A percentile compares a stretch with the other conserved stretches of the same genome.
These are phyloP conservation scores for Escallonia rubra DNA, from an alignment of 129 eudicot species.

Conservation along the genomic window DNA sequence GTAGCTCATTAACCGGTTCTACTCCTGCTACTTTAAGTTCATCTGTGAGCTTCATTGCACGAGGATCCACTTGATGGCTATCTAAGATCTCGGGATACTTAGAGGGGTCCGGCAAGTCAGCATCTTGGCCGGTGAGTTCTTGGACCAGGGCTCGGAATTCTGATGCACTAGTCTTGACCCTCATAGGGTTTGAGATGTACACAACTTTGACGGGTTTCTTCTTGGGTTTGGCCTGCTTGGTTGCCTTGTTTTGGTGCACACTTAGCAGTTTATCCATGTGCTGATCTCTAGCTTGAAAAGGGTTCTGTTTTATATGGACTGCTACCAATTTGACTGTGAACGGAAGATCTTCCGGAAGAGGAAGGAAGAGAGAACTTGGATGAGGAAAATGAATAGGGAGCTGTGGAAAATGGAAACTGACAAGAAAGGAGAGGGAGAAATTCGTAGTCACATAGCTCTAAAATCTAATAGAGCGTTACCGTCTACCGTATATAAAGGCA, in stretches of 20 bases:
- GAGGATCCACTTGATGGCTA: background rate
- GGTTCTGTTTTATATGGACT: too few relatives aligned
- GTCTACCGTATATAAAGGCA: too few relatives aligned
- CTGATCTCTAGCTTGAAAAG: too few relatives aligned
- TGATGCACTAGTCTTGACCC: slow-evolving; percentile 62
- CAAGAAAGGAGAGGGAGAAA: background rate
- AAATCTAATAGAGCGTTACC: too few relatives aligned
- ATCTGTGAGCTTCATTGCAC: background rate
- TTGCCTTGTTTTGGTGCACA: slow-evolving; percentile 12
- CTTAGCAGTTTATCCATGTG: slow-evolving; percentile 42
- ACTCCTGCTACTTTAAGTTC: background rate
- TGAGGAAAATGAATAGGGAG: background rate
- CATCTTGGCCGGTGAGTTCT: slow-evolving; percentile 58
- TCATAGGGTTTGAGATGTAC: slow-evolving; percentile 76
- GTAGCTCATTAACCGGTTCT: background rate
- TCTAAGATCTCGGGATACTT: background rate
- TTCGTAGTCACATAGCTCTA: too few relatives aligned
- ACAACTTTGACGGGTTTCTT: slow-evolving; percentile 59
- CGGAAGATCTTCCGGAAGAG: background rate
- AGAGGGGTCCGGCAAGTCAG: slow-evolving; percentile 15
- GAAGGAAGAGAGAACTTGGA: background rate
- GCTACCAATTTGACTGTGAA: background rate
- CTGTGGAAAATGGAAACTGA: background rate
- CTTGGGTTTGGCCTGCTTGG: slow-evolving; percentile 27
- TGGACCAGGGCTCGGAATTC: slow-evolving; percentile 69